phyloP scores from a whole-genome alignment of 345 rosid species.

The Combretum micranthum region DNA sequence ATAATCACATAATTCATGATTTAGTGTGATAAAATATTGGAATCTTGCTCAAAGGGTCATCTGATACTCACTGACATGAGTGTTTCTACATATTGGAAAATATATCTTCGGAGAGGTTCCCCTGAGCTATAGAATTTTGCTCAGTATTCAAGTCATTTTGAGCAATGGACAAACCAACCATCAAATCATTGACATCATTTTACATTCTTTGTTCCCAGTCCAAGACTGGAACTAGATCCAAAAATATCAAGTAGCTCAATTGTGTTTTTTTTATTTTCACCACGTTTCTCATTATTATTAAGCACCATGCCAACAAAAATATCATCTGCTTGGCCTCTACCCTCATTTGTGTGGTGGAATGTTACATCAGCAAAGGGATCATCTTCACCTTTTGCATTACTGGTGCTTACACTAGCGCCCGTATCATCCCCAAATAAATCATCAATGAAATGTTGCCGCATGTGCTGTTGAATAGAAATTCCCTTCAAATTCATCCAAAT shows the following conservation, averaged over 20 bases:
- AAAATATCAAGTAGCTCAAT: constrained; percentile 64
- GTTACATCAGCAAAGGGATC: constrained; percentile 90
- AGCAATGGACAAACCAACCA: constrained; percentile 60
- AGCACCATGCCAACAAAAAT: constrained; percentile 79
- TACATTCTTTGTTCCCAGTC: constrained; percentile 28
- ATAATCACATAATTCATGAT: too few species aligned
- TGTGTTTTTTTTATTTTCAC: constrained; percentile 17
- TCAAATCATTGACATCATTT: constrained; percentile 45
- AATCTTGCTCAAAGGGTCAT: constrained; percentile 33
- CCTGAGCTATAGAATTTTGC: constrained; percentile 34
- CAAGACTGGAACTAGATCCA: constrained; percentile 35
- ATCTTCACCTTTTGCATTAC: constrained; percentile 41
- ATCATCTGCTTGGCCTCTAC: constrained; percentile 39
- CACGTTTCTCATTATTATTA: constrained; percentile 27
- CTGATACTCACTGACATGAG: constrained; percentile 30
- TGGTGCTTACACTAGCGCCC: constrained; percentile 24
- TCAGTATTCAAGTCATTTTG: constrained; percentile 28
- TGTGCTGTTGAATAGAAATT: constrained; percentile 22
- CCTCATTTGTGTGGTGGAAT: constrained; percentile 54
- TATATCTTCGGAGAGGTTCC: constrained; percentile 29
- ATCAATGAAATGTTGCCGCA: constrained; percentile 45
- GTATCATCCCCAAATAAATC: constrained; percentile 68
- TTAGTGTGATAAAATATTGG: too few species aligned
- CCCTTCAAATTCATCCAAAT: too few species aligned
- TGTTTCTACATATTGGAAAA: constrained; percentile 33